These are phyloP conservation scores for Anthracocystis walkeri DNA, from an alignment of 1,284 basidiomycete species.

Conservation along the genomic window DNA sequence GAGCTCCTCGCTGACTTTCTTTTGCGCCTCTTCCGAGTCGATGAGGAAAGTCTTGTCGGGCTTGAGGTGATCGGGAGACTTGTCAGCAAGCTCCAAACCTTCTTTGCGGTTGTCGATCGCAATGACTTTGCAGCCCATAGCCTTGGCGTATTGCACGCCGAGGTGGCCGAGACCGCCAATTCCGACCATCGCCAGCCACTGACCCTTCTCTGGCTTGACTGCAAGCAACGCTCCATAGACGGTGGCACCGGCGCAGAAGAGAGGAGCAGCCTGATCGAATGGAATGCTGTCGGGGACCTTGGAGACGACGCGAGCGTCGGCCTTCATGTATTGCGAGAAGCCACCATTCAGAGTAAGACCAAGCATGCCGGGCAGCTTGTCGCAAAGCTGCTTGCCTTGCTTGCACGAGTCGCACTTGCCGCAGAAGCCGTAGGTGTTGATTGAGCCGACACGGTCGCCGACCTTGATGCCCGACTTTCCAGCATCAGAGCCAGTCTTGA, in stretches of 20 bases:
- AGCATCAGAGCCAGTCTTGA: constrained; percentile 48
- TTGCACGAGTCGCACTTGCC: constrained; percentile 63
- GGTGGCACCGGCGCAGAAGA: constrained; percentile 71
- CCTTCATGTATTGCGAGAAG: constrained; percentile 63
- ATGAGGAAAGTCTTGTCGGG: constrained; percentile 58
- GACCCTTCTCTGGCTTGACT: constrained; percentile 57
- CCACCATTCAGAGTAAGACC: constrained; percentile 60
- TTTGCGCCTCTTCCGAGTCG: constrained; percentile 48
- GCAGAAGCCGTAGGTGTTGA: constrained; percentile 64
- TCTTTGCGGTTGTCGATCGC: constrained; percentile 64
- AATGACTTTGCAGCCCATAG: constrained; percentile 69
- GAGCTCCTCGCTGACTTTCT: constrained; percentile 51
- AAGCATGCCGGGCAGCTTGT: constrained; percentile 57
- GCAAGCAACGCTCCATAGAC: constrained; percentile 70
- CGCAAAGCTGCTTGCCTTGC: constrained; percentile 59
- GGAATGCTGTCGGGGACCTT: constrained; percentile 62
- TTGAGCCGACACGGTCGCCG: constrained; percentile 64
- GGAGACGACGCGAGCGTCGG: constrained; percentile 60
- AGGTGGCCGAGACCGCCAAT: constrained; percentile 71
- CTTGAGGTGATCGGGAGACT: constrained; percentile 46
- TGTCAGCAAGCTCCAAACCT: constrained; percentile 38
- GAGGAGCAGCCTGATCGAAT: constrained; percentile 68
- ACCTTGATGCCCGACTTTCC: constrained; percentile 52
- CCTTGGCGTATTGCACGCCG: constrained; percentile 68
- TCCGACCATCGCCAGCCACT: constrained; percentile 71